Conservation (phyloP, 73 alveolate genomes). For the Halteria grandinella region DNA sequence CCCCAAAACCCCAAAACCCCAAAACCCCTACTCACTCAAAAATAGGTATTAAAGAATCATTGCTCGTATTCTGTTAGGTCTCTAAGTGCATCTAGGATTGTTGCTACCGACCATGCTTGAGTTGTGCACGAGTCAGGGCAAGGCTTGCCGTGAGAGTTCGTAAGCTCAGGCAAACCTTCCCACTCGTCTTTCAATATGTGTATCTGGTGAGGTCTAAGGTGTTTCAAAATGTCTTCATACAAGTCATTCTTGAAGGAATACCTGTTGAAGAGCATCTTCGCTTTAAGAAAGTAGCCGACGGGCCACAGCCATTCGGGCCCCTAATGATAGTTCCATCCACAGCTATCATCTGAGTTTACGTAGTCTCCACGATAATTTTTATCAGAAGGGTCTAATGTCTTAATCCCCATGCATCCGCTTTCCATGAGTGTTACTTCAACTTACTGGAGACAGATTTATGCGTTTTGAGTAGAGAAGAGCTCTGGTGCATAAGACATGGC, state of each 20-base stretch:
- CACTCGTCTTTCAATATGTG: constrained; percentile 70
- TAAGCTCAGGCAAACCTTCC: constrained; percentile 88
- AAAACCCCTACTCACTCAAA: too few relatives aligned
- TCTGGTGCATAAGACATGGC: constrained; percentile 97
- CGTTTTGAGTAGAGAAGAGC: constrained; percentile 82
- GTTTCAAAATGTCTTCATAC: constrained; percentile 61
- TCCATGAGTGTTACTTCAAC: constrained; percentile 73
- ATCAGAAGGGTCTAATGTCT: constrained; percentile 91
- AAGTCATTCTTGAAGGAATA: constrained; percentile 27
- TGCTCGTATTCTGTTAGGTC: too few relatives aligned
- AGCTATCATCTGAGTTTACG: constrained; percentile 78
- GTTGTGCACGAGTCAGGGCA: constrained; percentile 86
- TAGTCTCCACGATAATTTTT: constrained; percentile 82
- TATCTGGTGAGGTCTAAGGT: constrained; percentile 70
- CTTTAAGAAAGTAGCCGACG: constrained; percentile 78
- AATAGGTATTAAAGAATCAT: too few relatives aligned
- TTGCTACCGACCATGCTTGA: constrained; percentile 87
- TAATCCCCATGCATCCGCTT: constrained; percentile 83
- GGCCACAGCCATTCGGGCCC: constrained; percentile 99
- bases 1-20: too few relatives aligned
- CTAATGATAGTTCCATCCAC: constrained; percentile 94
- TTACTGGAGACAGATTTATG: constrained; percentile 72
- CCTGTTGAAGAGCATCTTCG: constrained; percentile 69
- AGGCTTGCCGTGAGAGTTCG: constrained; percentile 77
- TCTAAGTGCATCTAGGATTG: constrained; percentile 78